Base-by-base conservation (phyloP, 2,329 filamentous ascomycete genomes). In the Alternaria panax region DNA sequence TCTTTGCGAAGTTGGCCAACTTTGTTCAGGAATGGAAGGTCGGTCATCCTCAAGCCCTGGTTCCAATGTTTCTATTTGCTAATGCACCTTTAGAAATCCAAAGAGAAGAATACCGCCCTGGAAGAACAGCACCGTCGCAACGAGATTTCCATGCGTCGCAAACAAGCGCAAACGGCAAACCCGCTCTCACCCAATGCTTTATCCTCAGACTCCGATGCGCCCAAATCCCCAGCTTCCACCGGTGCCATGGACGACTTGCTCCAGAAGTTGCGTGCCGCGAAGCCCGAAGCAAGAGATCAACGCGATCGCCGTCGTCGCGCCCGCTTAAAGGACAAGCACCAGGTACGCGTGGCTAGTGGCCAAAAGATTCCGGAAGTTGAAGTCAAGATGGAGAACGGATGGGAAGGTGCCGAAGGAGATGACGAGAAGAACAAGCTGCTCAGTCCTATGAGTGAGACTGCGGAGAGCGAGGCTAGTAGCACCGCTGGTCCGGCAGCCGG, bases 171-270 rank as follows among this genome's bases (percentile, higher is more conserved):
- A 54, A 58, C 64, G 2, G 30, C 63, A 25, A 87, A 91, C 65
- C 86, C 87, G n/a, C 85, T 90, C 68, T 73, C 74, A 5, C 66
- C 72, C 18, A 63, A 90, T 73, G 79, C 85, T 7, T 76, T 81
- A 16, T 73, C 80, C 12, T 77, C 77, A 59, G 72, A 74, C 25
- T 71, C 75, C 14, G 81, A 82, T n/a, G 79, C 78, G n/a, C 74
- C 75, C 59, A 77, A 77, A 18, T 88, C 88, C 6, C 82, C 85
- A 28, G 90, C 92, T 24, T 90, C 87, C 56, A 92, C 92, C 7
- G 95, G 94, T 54, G 95, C 93, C 52, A 98, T 99, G 93, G 95
- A 99, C 80, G 92, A 91, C 40, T 83, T 99, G 24, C 87, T 99
- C 48, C 92, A 97, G 86, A 98, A 98, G 80, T 83, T 99, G 56